phyloP scores from a whole-genome alignment of 352 stramenopile genomes.

The Pythium myriotylum region DNA sequence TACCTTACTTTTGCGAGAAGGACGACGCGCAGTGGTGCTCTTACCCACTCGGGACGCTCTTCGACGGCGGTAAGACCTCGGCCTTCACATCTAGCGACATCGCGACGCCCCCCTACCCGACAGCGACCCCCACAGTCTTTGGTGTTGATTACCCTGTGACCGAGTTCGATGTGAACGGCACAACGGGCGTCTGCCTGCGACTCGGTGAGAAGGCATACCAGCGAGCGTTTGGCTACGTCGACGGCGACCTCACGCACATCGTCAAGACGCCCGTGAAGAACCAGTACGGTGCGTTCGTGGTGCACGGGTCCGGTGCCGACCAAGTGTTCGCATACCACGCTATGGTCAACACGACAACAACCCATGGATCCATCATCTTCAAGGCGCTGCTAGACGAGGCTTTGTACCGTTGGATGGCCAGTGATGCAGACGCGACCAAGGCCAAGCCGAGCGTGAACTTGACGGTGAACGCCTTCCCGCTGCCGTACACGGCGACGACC shows the following conservation, averaged over 20 bases:
- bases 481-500: constrained; percentile 24
- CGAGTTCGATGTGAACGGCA: constrained; percentile 47
- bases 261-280: constrained; percentile 11
- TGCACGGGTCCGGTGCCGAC: constrained; percentile 11
- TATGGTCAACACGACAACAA: constrained; percentile 37
- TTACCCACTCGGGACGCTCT: constrained; percentile 2
- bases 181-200: constrained; percentile 44
- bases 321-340: constrained; percentile 36
- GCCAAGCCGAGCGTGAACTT: constrained; percentile 4
- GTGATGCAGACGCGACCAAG: background rate
- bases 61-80: constrained; percentile 26
- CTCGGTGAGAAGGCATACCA: constrained; percentile 34
- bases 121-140: constrained; percentile 32
- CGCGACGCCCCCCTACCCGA: constrained; percentile 23
- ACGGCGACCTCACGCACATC: background rate
- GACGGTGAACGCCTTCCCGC: constrained; percentile 24
- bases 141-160: constrained; percentile 32
- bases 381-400: constrained; percentile 37
- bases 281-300: constrained; percentile 39
- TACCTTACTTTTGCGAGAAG: constrained; percentile 12
- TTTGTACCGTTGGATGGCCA: constrained; percentile 25
- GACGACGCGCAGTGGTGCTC: constrained; percentile 1
- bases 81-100: constrained; percentile 8
- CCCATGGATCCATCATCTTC: constrained; percentile 30
- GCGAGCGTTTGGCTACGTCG: constrained; percentile 31